A percentile compares a stretch with the other conserved stretches of the same genome.
phyloP scores from a whole-genome alignment of 2,329 filamentous ascomycete genomes.

The Cladorrhinum sp. region DNA sequence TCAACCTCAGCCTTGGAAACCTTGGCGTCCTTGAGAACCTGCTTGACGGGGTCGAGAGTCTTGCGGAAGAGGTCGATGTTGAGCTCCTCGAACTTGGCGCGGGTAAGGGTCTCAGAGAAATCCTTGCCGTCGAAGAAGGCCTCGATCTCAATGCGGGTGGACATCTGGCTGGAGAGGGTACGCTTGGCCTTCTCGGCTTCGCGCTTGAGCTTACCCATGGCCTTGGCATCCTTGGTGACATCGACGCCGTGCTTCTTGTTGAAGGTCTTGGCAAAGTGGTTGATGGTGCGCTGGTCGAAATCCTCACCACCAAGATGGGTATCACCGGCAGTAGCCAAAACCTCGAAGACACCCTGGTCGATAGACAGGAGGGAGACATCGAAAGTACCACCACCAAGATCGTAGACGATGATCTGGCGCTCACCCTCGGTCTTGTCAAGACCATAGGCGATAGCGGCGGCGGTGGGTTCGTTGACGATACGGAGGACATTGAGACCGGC shows the following conservation, averaged over 20 bases:
- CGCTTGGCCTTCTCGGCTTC: conserved; percentile 99
- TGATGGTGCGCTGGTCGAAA: conserved; percentile 97
- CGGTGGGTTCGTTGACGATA: conserved; percentile 95
- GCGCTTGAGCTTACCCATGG: conserved; percentile 99
- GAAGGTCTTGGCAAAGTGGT: conserved; percentile 93
- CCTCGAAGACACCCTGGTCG: conserved; percentile 90
- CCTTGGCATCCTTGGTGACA: conserved; percentile 92
- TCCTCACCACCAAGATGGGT: conserved; percentile 98
- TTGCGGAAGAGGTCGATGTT: conserved; percentile 99
- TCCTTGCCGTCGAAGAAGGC: conserved; percentile 95
- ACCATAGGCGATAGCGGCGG: conserved; percentile 91
- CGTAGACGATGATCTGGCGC: conserved; percentile 88
- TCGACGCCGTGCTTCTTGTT: conserved; percentile 98
- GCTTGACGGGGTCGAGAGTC: conserved; percentile 97
- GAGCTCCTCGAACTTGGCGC: conserved; percentile 98
- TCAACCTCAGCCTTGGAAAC: conserved; percentile 93
- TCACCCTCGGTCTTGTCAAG: conserved; percentile 82
- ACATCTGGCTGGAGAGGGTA: conserved; percentile 93
- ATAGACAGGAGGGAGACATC: conserved; percentile 92
- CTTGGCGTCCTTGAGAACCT: conserved; percentile 97
- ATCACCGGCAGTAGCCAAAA: conserved; percentile 91
- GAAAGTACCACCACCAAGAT: conserved; percentile 91
- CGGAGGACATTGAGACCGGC: conserved; percentile 92
- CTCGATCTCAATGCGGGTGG: conserved; percentile 93
- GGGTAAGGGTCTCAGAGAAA: conserved; percentile 96